Base-by-base conservation (phyloP, 257 asterid species). In the Nemophila menziesii region DNA sequence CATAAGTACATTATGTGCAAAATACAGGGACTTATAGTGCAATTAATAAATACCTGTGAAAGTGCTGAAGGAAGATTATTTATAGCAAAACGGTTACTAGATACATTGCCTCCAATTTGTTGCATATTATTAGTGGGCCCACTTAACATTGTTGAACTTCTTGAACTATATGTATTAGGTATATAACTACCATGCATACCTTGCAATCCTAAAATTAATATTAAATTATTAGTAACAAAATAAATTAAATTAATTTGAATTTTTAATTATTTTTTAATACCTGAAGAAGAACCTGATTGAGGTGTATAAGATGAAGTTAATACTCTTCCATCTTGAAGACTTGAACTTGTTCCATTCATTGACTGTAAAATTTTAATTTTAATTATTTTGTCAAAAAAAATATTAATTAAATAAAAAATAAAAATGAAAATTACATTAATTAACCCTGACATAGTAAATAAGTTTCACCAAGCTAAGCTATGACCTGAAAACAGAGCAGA, bases 71-170 rank as follows among this genome's bases (percentile, higher is more conserved):
- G 80, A 48, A 77, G 78, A 69, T 67, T 71, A 58, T 77, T 82
- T 49, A 79, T 58, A 24, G 78, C 53, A 56, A 66, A 83, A 64
- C 95, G 72, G 39, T 86, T 89, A 60, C 59, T 81, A 36, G 92
- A 65, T 46, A 70, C 65, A 47, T 58, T 72, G 46, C 93, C 95
- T 57, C 84, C 54, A 56, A 81, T 68, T 69, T 80, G 93, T 58
- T 73, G 94, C 55, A 80, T 80, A 49, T 74, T 73, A 51, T 65
- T 73, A 39, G 84, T 71, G 58, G 78, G 79, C 59, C 79, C 78
- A 38, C 69, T 67, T 51, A 71, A 65, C 66, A 69, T 74, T 20
- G 72, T 42, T 4, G 93, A 67, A 66, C 54, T 86, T 74, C 90
- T 86, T 47, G 96, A 71, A 46, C 70, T 73, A 67, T 69, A 78